Evolutionary conservation across 2,329 filamentous ascomycete genomes (phyloP), one percentile per base, ranked within the genome.

Genomic region (Aspergillus tanneri): DNA sequence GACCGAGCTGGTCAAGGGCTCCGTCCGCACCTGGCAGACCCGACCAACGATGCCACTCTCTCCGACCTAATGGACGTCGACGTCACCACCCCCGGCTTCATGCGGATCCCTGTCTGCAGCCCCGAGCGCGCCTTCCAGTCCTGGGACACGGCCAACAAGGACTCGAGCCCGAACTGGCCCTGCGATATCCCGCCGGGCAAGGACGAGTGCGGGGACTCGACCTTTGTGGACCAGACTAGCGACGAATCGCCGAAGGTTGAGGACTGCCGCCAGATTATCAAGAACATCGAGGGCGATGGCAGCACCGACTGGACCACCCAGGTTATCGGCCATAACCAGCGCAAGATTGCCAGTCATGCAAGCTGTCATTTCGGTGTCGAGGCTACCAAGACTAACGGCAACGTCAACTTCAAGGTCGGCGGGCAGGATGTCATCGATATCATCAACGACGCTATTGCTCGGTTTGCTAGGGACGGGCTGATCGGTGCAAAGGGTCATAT

Each of bases 51-150:
- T 35, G 42, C 16, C 23, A 59, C 62, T 27, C 28, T 61, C 11
- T n/a, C 52, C 8, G 43, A 58, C 14, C 57, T 72, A 12, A 11
- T 61, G 19, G 40, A 60, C 21, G 23, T 48, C 23, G 63, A 70
- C 44, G 45, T 72, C 37, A 68, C 62, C 5, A 67, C 63, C 0
- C 64, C 69, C 0, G 71, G 71, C 2, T 65, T 64, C 47, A 59
- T 73, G 38, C 61, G 58, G 5, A 58, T 74, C 2, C 72, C 71
- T 34, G 67, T 74, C 14, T 74, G 71, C 60, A 64, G 59, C 43
- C 50, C 64, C 22, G 61, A 66, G 9, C 52, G 55, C 5, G 72
- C 70, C 12, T 66, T 46, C 30, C 48, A 59, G 47, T 57, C 62
- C 21, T 74, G 69, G 69, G 43, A 66, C 6, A 56, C 54, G 12